These are phyloP conservation scores for Candida coquimbonensis DNA, from an alignment of 805 yeast species.

Conservation along the genomic window DNA sequence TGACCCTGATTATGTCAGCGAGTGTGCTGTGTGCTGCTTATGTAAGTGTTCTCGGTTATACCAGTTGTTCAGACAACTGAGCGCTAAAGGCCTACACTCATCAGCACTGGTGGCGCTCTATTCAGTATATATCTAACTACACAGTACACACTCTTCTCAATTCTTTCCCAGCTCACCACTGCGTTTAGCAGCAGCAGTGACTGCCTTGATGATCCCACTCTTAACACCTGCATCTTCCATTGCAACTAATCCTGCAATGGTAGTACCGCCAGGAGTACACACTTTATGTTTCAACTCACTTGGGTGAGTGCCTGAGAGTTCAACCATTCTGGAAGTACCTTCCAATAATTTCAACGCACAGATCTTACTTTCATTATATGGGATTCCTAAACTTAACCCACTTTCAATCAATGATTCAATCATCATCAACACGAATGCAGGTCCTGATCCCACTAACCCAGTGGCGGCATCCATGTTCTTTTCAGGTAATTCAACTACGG, in stretches of 20 bases:
- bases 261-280: conserved; percentile 97
- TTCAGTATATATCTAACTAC: too few relatives aligned
- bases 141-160: not conserved
- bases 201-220: conserved; percentile 79
- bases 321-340: conserved; percentile 90
- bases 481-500: conserved; percentile 66
- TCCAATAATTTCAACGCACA: conserved; percentile 92
- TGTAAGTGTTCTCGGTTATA: too few relatives aligned
- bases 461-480: conserved; percentile 96
- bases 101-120: too few relatives aligned
- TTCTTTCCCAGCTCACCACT: conserved; percentile 55
- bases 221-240: conserved; percentile 91
- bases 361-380: conserved; percentile 70
- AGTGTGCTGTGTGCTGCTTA: too few relatives aligned
- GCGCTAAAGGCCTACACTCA: too few relatives aligned
- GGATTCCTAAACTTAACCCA: conserved; percentile 91
- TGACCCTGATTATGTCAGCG: too few relatives aligned
- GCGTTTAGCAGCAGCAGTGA: conserved; percentile 85
- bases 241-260: conserved; percentile 88
- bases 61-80: too few relatives aligned
- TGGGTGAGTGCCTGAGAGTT: conserved; percentile 78
- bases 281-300: conserved; percentile 80
- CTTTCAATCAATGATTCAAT: conserved; percentile 92
- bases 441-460: conserved; percentile 92
- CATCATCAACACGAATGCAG: conserved; percentile 86